These are phyloP conservation scores for Pontederia paniculata DNA, from an alignment of 176 grass and related monocot species.

Conservation along the genomic window DNA sequence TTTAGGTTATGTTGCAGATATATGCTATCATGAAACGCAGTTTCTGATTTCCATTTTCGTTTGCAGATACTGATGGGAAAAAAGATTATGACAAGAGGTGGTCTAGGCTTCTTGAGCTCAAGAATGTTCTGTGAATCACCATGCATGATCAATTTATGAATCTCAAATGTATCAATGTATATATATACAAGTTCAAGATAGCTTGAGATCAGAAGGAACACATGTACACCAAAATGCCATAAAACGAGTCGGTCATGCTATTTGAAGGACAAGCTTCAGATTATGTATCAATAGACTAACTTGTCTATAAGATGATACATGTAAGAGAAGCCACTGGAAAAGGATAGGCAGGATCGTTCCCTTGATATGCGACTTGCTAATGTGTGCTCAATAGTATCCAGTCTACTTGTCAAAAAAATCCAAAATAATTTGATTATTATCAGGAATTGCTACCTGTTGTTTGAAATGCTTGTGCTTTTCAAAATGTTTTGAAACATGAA, in stretches of 20 bases:
- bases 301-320: too few species aligned
- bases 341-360: too few species aligned
- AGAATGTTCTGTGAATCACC: conserved; percentile 28
- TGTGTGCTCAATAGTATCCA: too few species aligned
- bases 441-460: too few species aligned
- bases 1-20: background rate
- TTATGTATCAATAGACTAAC: too few species aligned
- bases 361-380: too few species aligned
- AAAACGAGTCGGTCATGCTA: background rate
- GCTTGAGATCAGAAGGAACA: background rate
- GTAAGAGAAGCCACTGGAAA: too few species aligned
- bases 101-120: conserved; percentile 54
- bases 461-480: too few species aligned
- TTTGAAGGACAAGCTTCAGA: background rate
- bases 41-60: background rate
- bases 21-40: background rate
- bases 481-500: too few species aligned
- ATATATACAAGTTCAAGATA: background rate
- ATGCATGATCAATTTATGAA: conserved; percentile 17
- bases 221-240: background rate
- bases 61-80: conserved; percentile 30
- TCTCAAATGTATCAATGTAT: background rate
- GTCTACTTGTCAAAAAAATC: too few species aligned
- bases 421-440: too few species aligned
- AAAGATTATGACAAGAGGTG: conserved; percentile 26